Base-by-base conservation (phyloP, 1,284 basidiomycete genomes). In the Rhodotorula sp. region DNA sequence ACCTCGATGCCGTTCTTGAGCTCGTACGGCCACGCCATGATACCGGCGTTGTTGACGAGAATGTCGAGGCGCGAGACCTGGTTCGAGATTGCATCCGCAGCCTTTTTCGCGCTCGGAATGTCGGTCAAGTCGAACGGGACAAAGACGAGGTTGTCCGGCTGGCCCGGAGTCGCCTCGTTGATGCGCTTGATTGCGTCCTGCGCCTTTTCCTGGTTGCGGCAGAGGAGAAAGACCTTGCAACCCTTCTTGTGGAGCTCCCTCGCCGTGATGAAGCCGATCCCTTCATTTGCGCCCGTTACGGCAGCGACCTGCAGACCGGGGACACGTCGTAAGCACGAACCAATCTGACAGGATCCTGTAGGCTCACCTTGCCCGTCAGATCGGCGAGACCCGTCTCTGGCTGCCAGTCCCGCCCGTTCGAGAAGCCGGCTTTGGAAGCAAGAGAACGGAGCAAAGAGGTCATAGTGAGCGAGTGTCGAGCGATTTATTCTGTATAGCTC, bases 211-310 rank as follows among this genome's bases (percentile, higher is more conserved):
- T 75, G 73, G 18, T 74, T 76, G 15, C 82, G 74, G 54, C 79
- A 77, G 4, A 81, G 80, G 39, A 82, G 71, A 64, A 81, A 82
- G 6, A 82, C 81, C 64, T 77, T 81, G 51, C 79, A 79, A 23
- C 78, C 77, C 62, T 80, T 79, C 8, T 62, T 39, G 20, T 79
- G 74, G 5, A 82, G 75, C 16, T 74, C 73, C 34, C 71, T 73
- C 21, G 77, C 67, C 15, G 81, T 83, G 64, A 82, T 80, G 62
- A 81, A 81, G 3, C 84, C 84, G 47, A 85, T 74, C 59, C 85
- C 85, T 14, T 81, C 76, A 73, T 85, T 72, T 0, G 65, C 70
- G 23, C 73, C 73, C 10, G 73, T 74, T 3, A 74, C 67, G 34
- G 69, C 46, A 1, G 73, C 73, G 56, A 74, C 70, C 73, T 74